These are phyloP conservation scores for Kregervanrija delftensis DNA, from an alignment of 805 yeast genomes.

Conservation along the genomic window DNA sequence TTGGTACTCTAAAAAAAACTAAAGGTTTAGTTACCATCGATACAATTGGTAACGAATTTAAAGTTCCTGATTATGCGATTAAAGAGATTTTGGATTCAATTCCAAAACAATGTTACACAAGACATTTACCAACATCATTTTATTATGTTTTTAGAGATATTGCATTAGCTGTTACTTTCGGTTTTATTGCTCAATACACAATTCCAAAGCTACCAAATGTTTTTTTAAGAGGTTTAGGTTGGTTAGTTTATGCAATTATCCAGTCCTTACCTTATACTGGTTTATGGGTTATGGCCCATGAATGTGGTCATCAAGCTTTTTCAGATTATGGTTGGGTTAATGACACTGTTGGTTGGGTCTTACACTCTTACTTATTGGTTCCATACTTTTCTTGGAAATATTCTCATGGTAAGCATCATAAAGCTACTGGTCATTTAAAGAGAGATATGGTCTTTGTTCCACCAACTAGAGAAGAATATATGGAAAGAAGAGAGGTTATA, in stretches of 20 bases:
- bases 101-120: slow-evolving; percentile 69
- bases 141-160: slow-evolving; percentile 67
- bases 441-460: slow-evolving; percentile 88
- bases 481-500: slow-evolving; percentile 22
- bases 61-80: slow-evolving; percentile 69
- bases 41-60: slow-evolving; percentile 59
- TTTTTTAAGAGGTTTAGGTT: slow-evolving; percentile 43
- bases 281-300: slow-evolving; percentile 82
- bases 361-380: slow-evolving; percentile 72
- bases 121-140: slow-evolving; percentile 48
- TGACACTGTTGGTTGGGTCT: slow-evolving; percentile 76
- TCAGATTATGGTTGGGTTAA: slow-evolving; percentile 65
- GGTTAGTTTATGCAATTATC: slow-evolving; percentile 48
- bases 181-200: slow-evolving; percentile 44
- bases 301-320: slow-evolving; percentile 88
- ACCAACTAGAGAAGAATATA: slow-evolving; percentile 51
- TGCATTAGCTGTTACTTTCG: slow-evolving; percentile 39
- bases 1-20: slow-evolving; percentile 30
- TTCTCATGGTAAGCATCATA: slow-evolving; percentile 83
- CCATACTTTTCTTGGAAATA: slow-evolving; percentile 87
- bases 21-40: slow-evolving; percentile 41
- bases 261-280: slow-evolving; percentile 73
- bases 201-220: slow-evolving; percentile 44
- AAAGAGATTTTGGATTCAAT: slow-evolving; percentile 68
- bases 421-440: slow-evolving; percentile 77